Base-by-base conservation (phyloP, 768 basidiomycete genomes). In the Rhizopogon rudus region DNA sequence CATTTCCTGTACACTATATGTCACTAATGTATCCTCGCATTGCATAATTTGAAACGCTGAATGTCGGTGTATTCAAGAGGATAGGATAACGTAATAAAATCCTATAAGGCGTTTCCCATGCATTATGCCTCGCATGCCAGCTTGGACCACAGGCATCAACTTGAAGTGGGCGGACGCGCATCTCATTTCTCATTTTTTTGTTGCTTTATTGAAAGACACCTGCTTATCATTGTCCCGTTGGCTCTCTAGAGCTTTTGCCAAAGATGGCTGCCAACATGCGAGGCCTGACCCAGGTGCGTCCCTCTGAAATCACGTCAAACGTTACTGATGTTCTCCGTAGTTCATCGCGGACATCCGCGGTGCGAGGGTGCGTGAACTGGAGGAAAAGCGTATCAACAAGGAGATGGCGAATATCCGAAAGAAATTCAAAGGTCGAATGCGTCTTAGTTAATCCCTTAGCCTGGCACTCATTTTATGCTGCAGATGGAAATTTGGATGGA, bases 341-440 rank as follows among this genome's bases (percentile, higher is more conserved):
- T 97, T 98, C 80, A 99, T 99, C 70, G 95, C 96, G 69, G 97
- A 99, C 73, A 91, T 99, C 65, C 89, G 97, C 54, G 94, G 97
- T 49, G 96, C 96, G 49, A 79, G 96, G 55, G 95, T 98, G 20
- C 84, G 96, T 53, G 97, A 99, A 71, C 75, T 98, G 51, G 97
- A 99, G 68, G 96, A 98, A 80, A 98, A 98, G 74, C 79, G 97
- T 53, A 97, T 99, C 63, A 99, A 99, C 76, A 95, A 98, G 73
- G 97, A 99, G 75, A 98, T 99, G 97, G 97, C 97, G 1, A 98
- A 99, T 65, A 99, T 99, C 59, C 80, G 97, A 57, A 96, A 97
- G 79, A 93, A 96, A 72, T 98, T 99, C 79, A 98, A 98, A 81
- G 93, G 94, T 90, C 46, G 35, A 57, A 13, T 40, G 40, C 44